These are phyloP conservation scores for Trypanosomatidae sp. DNA, from an alignment of 208 protist species.

Conservation along the genomic window DNA sequence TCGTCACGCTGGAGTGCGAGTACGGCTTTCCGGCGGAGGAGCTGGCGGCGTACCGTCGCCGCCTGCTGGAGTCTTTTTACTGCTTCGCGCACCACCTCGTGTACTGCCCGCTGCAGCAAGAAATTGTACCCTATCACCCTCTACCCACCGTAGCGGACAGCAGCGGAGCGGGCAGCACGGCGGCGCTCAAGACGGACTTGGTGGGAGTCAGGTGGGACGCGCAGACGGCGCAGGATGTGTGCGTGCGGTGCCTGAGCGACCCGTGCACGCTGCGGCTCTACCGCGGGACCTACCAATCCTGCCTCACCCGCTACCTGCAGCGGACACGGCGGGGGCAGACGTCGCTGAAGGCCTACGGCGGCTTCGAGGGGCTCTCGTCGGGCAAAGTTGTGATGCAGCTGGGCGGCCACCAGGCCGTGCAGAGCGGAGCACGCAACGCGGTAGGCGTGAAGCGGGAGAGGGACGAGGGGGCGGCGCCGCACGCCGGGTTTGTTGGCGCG, in stretches of 20 bases:
- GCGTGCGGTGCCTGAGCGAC: constrained; percentile 61
- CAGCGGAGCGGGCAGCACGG: too few relatives aligned
- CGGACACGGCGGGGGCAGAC: constrained; percentile 50
- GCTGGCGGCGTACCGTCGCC: constrained; percentile 48
- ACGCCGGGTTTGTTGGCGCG: too few relatives aligned
- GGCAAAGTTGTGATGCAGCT: constrained; percentile 55
- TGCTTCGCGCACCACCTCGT: constrained; percentile 91
- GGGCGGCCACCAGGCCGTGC: too few relatives aligned
- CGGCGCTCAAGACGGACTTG: constrained; percentile 43
- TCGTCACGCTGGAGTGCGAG: constrained; percentile 39
- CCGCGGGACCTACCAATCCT: constrained; percentile 41
- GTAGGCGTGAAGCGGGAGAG: not conserved
- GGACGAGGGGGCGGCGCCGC: not conserved
- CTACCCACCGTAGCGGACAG: constrained; percentile 14
- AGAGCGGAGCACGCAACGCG: too few relatives aligned
- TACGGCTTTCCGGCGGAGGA: constrained; percentile 63
- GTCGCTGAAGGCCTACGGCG: constrained; percentile 53
- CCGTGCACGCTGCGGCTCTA: constrained; percentile 61
- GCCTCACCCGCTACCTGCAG: constrained; percentile 52
- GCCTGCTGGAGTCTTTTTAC: constrained; percentile 72
- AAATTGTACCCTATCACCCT: constrained; percentile 45
- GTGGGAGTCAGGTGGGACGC: constrained; percentile 43
- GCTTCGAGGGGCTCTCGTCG: constrained; percentile 48
- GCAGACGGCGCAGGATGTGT: constrained; percentile 56
- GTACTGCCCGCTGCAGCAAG: constrained; percentile 60